These are phyloP conservation scores for Mantamonas sphyraenae DNA, from an alignment of 78 protist species.

Conservation along the genomic window DNA sequence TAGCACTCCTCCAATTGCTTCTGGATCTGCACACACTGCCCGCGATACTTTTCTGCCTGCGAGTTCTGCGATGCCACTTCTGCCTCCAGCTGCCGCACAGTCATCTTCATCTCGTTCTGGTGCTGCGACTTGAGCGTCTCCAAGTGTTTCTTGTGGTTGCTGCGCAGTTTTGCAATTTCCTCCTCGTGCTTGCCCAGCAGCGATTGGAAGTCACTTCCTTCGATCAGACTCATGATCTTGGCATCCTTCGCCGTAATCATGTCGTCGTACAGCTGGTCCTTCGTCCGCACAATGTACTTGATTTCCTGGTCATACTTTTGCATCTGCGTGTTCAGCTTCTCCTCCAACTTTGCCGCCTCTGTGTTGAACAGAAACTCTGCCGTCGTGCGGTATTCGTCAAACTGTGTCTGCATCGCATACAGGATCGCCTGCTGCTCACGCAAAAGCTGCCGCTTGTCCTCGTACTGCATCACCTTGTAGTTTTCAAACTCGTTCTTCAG, in stretches of 20 bases:
- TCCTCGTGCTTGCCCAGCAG: not conserved
- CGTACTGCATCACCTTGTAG: not conserved
- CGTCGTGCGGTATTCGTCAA: conserved; percentile 8
- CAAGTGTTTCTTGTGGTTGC: too few species aligned
- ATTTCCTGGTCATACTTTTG: not conserved
- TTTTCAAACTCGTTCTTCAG: not conserved
- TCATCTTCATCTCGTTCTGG: too few species aligned
- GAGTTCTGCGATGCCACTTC: too few species aligned
- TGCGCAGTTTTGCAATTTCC: not conserved
- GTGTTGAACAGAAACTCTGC: conserved; percentile 11
- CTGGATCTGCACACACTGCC: too few species aligned
- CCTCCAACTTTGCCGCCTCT: conserved; percentile 1
- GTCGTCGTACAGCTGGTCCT: not conserved
- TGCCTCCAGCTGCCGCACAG: too few species aligned
- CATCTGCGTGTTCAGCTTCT: conserved; percentile 1
- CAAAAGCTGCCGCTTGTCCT: not conserved
- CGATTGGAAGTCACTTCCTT: not conserved
- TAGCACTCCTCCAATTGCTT: too few species aligned
- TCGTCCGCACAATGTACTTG: not conserved
- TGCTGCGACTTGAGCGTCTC: too few species aligned
- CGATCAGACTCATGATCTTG: conserved; percentile 10
- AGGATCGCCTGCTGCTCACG: not conserved
- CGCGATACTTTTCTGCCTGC: too few species aligned
- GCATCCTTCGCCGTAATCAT: conserved; percentile 2
- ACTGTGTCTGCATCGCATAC: not conserved